Evolutionary conservation across 768 basidiomycete species (phyloP), one percentile per base, ranked within the genome.

Genomic region (Calocera viscosa): DNA sequence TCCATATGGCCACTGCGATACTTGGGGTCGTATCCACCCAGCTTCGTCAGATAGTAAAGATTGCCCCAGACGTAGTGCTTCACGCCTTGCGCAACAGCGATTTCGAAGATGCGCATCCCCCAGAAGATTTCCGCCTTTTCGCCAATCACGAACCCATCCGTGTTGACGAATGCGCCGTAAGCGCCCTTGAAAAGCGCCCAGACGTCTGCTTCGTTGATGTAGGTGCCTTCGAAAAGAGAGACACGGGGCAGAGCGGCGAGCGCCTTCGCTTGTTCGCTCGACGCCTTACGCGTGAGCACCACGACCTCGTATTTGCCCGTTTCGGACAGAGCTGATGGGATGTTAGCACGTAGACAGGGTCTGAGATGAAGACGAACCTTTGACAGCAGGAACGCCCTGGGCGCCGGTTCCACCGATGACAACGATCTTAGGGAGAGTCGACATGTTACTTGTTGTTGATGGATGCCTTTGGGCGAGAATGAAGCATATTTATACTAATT

Each of bases 101-200:
- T 26, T 28, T 67, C 67, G 26, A 38, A 67, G 10, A 53, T 60
- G 16, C 53, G 30, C 32, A 67, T 53, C 10, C 63, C 67, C 30
- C 34, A 39, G 33, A 35, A 64, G 2, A 34, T 67, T 64, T 67
- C 67, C 3, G 34, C 47, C 30, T 66, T 38, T 17, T 64, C 67
- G 39, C 67, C 67, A 19, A 67, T 49, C 19, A 49, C 47, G 40
- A 67, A 67, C 19, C 60, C 39, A 47, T 70, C 69, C 33, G 67
- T 70, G 64, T 70, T 70, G 28, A 68, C 66, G 43, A 70, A 70
- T 8, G 65, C 43, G 24, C 68, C 69, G 32, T 78, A 78, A 33
- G 73, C 76, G 8, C 75, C 79, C 63, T 79, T 69, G 22, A 78
- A 67, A 68, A 34, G 17, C 10, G 2, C 22, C 38, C 32, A 38